Percentiles rank a stretch among this genome's conserved stretches.
Conservation (phyloP, 306 rosid species). For the Cicer pinnatifidum region DNA sequence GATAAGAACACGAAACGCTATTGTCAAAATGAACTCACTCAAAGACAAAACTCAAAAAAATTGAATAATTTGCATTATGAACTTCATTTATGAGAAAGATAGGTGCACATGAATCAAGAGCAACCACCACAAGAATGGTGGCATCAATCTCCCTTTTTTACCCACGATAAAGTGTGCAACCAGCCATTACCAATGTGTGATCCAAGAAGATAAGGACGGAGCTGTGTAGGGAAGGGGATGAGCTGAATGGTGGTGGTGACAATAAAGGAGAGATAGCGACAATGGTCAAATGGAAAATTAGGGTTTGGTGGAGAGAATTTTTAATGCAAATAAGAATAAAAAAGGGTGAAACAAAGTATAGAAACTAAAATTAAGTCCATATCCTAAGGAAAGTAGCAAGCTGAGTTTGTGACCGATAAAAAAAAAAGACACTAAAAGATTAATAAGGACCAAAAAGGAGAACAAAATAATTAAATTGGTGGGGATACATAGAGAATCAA, state of each 20-base stretch:
- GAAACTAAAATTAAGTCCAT: constrained; percentile 10
- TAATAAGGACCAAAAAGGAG: neutral
- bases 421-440: neutral
- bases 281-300: neutral
- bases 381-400: constrained; percentile 8
- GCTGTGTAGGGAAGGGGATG: neutral
- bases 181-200: neutral
- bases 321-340: constrained; percentile 1
- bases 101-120: constrained; percentile 21
- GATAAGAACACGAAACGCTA: constrained; percentile 27
- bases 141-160: neutral
- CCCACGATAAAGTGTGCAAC: constrained; percentile 12
- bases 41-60: neutral
- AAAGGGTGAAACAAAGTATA: constrained; percentile 11
- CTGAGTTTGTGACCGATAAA: neutral
- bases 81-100: constrained; percentile 28
- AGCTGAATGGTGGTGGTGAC: constrained; percentile 24
- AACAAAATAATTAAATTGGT: constrained; percentile 30
- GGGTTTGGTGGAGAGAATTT: constrained; percentile 27
- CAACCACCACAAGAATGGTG: constrained; percentile 20
- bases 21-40: constrained; percentile 40
- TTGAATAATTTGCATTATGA: constrained; percentile 4
- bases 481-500: constrained; percentile 30
- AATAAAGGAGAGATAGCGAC: neutral
- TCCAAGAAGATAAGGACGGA: neutral